Evolutionary conservation across 169 alveolate genomes (phyloP), one percentile per base, ranked within the genome.

Genomic region (Cryptosporidium viatorum): DNA sequence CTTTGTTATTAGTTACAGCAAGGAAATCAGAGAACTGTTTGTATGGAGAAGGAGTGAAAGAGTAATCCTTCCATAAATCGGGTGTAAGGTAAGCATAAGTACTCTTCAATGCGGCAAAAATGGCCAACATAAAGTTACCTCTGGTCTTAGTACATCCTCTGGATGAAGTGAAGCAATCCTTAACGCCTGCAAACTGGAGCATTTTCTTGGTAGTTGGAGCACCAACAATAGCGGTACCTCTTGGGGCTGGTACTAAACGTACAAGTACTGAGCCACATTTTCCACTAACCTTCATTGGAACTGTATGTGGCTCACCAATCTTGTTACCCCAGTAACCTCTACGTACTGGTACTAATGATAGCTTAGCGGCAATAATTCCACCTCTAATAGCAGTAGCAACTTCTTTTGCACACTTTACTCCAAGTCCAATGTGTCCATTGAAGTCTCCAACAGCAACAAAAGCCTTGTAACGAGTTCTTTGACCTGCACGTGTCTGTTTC

Each of bases 271-370:
- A 97, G 51, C 99, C 99, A 93, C 99, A 97, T 96, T 98, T 98
- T 67, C 99, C 99, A 52, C 99, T 96, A 50, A 99, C 99, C 96
- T 99, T 99, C 98, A 97, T 97, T 70, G 99, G 99, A 62, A 99
- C 99, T 21, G 99, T 99, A 95, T 99, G 99, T 65, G 99, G 99
- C 91, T 96, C 95, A 50, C 99, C 99, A 94, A 99, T 97, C 96
- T 97, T 98, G 96, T 98, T 98, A 21, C 99, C 99, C 99, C 99
- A 98, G 96, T 98, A 99, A 21, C 99, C 99, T 92, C 99, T 96
- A 92, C 99, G 92, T 70, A 98, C 99, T 58, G 99, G 99, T 85
- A 99, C 95, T 86, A 99, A 95, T 89, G 98, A 95, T 85, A 99
- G 96, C 96, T 98, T 99, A 67, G 99, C 99, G 41, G 98, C 96